Conservation (phyloP, 768 basidiomycete species). For the Filobasidium wieringae region DNA sequence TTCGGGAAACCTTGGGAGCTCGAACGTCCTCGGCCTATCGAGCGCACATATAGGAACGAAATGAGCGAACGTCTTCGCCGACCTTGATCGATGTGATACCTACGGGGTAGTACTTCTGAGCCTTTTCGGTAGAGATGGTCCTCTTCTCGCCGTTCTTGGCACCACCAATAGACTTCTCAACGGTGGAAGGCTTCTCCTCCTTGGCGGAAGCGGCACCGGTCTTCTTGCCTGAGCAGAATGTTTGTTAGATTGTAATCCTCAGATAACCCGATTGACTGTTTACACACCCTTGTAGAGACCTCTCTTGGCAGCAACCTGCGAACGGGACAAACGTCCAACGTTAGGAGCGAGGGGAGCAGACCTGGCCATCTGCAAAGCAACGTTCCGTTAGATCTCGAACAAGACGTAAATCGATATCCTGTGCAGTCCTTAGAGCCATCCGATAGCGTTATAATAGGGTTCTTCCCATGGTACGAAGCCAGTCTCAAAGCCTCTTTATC, state of each 20-base stretch:
- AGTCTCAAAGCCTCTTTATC: too few relatives aligned
- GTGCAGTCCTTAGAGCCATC: too few relatives aligned
- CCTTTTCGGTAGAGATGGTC: constrained; percentile 70
- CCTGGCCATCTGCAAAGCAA: constrained; percentile 36
- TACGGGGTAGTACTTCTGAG: constrained; percentile 73
- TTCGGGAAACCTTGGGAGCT: constrained; percentile 82
- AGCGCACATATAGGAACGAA: not conserved
- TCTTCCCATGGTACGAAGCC: too few relatives aligned
- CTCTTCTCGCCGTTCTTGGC: constrained; percentile 84
- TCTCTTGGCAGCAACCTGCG: constrained; percentile 66
- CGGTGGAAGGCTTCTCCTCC: constrained; percentile 53
- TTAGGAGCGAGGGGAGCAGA: constrained; percentile 66
- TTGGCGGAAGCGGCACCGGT: constrained; percentile 53
- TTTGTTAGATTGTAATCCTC: not conserved
- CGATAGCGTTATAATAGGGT: too few relatives aligned
- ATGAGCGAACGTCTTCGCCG: not conserved
- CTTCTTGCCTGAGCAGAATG: constrained; percentile 43
- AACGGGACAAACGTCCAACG: constrained; percentile 70
- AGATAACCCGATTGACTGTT: not conserved
- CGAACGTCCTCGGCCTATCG: constrained; percentile 69
- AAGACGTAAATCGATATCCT: too few relatives aligned
- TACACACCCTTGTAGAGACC: constrained; percentile 64
- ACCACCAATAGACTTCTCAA: constrained; percentile 68
- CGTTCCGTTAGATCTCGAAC: too few relatives aligned
- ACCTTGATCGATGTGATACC: constrained; percentile 17